Evolutionary conservation across 441 rosid genomes (phyloP).

Genomic region (Arabidopsis lyrata): DNA sequence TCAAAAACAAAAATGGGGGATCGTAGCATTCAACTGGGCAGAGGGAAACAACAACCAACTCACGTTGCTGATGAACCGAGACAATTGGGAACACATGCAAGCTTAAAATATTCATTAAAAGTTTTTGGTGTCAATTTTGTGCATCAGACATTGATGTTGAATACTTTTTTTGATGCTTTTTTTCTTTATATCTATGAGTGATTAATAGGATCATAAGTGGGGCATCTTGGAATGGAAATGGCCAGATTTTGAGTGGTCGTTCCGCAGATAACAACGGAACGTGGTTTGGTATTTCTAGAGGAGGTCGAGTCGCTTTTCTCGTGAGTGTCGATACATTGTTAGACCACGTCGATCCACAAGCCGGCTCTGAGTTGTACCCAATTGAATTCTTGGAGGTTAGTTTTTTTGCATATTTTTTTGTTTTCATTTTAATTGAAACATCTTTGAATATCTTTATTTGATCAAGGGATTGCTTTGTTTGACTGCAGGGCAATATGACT

Average conservation of each 20-base stretch:
- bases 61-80: neutral
- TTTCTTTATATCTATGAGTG: neutral
- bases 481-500: neutral
- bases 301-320: neutral
- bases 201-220: too few species aligned
- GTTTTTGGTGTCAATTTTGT: neutral
- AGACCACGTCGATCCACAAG: neutral
- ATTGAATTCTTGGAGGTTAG: neutral
- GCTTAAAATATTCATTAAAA: neutral
- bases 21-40: too few species aligned
- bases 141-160: too few species aligned
- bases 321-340: neutral
- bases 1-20: too few species aligned
- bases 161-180: neutral
- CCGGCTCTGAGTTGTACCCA: neutral
- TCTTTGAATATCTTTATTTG: too few species aligned
- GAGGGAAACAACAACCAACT: neutral
- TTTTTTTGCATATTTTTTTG: neutral
- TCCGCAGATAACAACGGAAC: neutral
- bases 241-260: neutral
- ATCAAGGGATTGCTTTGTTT: neutral
- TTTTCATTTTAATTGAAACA: too few species aligned
- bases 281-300: neutral
- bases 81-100: neutral
- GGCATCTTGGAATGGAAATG: too few species aligned